Evolutionary conservation across 2,329 filamentous ascomycete genomes (phyloP).

Genomic region (Trichoderma atroviride): DNA sequence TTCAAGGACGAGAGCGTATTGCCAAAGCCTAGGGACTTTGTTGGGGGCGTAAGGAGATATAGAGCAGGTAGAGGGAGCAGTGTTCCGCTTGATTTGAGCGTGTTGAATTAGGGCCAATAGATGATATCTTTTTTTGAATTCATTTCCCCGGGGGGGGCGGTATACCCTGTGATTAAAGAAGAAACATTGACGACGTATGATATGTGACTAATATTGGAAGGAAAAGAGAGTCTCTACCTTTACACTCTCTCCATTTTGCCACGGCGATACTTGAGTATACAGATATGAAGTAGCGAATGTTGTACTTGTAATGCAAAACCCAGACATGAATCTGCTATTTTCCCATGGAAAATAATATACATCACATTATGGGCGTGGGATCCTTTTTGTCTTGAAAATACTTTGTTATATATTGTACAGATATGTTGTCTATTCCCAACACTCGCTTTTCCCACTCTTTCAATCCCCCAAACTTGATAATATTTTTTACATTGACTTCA

Average conservation of each 20-base stretch:
- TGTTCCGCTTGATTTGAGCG: slow-evolving; percentile 82
- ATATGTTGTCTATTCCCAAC: background rate
- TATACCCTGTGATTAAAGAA: background rate
- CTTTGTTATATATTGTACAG: slow-evolving; percentile 9
- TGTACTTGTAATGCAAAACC: background rate
- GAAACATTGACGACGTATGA: background rate
- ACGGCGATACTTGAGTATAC: background rate
- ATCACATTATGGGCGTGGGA: background rate
- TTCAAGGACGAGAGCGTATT: slow-evolving; percentile 82
- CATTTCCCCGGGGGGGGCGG: background rate
- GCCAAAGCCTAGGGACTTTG: slow-evolving; percentile 82
- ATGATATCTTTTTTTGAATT: slow-evolving; percentile 26
- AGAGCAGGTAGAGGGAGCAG: slow-evolving; percentile 90
- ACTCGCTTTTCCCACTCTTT: background rate
- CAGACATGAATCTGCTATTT: background rate
- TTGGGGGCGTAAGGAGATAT: slow-evolving; percentile 75
- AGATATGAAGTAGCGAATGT: background rate
- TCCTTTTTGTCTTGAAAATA: background rate
- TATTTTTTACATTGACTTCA: slow-evolving; percentile 71
- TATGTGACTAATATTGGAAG: background rate
- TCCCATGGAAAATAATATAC: background rate
- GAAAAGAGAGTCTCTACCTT: background rate
- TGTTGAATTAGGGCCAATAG: slow-evolving; percentile 33
- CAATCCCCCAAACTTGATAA: background rate
- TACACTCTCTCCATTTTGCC: background rate